Base-by-base conservation (phyloP, 2,329 filamentous ascomycete species). In the Colletotrichum camelliae region DNA sequence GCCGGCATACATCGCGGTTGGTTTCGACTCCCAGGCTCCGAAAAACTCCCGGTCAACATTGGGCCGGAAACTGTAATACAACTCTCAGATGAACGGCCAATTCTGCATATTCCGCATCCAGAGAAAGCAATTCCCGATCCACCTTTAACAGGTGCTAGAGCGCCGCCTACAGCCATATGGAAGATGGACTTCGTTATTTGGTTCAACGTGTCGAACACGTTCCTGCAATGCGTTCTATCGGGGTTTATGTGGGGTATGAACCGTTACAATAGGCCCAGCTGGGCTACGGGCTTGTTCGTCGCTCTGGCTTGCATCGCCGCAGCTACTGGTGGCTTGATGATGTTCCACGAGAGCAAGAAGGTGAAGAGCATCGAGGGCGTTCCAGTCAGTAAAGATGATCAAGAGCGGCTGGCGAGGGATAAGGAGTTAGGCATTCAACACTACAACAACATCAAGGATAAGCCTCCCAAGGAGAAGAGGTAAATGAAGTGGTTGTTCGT, bases 221-320 rank as follows among this genome's bases (percentile, higher is more conserved):
- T 96, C 70, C 89, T 97, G 60, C 96, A 98, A 83, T 89, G 89
- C 52, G 89, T 91, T 21, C 88, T 98, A 3, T 94, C 92, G 10
- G 93, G 90, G 4, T 94, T 95, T 85, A 97, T 98, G 95, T 97
- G 94, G 94, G 92, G 91, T 3, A 87, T 94, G 84, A 94, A 95
- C 81, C 88, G 94, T 27, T 93, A 92, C 80, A 85, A 93, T 27
- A 88, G 95, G n/a, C 95, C 95, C 0, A 90, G 91, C 27, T 97
- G 95, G 95, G 90, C 92, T 13, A 96, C 94, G 0, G 95, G 95
- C 2, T 84, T 96, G 0, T 95, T 97, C 81, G 93, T 98, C 21
- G 94, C 91, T 4, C 81, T 96, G 7, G 95, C 92, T 4, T 96
- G 93, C 80, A 88, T 93, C 24, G 91, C 94, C 7, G 93, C 93